These are phyloP conservation scores for Beta lomatogona DNA, from an alignment of 179 eudicot genomes.

Conservation along the genomic window DNA sequence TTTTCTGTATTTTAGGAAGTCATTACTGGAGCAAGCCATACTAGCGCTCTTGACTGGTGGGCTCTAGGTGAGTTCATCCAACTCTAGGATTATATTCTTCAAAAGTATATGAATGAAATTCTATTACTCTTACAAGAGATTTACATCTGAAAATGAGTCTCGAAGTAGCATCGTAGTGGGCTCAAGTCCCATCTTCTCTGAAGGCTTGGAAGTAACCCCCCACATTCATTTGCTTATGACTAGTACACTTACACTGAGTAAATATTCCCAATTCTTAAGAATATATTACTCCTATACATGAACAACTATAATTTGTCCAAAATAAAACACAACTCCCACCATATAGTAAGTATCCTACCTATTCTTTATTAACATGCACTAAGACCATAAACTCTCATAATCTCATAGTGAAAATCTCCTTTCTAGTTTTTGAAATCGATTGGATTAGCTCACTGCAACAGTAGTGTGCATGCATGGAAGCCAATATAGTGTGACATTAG, in stretches of 20 bases:
- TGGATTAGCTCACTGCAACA: no score
- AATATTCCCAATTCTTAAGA: background rate
- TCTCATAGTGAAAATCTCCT: no score
- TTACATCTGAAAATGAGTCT: background rate
- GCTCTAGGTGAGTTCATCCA: slow-evolving; percentile 66
- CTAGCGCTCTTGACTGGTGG: slow-evolving; percentile 99
- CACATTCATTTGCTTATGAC: background rate
- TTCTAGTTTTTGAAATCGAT: no score
- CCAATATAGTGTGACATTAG: no score
- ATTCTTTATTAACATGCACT: no score
- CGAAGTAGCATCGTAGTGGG: background rate
- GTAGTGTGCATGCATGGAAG: no score
- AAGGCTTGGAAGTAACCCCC: background rate
- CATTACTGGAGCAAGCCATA: slow-evolving; percentile 87
- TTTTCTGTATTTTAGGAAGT: slow-evolving; percentile 63
- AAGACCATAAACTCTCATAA: no score
- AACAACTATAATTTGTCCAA: background rate
- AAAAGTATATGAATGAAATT: background rate
- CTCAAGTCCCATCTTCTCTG: no score
- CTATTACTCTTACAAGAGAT: background rate
- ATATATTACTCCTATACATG: background rate
- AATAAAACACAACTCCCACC: background rate
- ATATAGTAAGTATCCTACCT: no score
- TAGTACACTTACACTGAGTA: background rate
- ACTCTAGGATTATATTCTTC: background rate